Evolutionary conservation across 805 yeast genomes (phyloP), one percentile per base, ranked within the genome.

Genomic region (Schwanniomyces sp.): DNA sequence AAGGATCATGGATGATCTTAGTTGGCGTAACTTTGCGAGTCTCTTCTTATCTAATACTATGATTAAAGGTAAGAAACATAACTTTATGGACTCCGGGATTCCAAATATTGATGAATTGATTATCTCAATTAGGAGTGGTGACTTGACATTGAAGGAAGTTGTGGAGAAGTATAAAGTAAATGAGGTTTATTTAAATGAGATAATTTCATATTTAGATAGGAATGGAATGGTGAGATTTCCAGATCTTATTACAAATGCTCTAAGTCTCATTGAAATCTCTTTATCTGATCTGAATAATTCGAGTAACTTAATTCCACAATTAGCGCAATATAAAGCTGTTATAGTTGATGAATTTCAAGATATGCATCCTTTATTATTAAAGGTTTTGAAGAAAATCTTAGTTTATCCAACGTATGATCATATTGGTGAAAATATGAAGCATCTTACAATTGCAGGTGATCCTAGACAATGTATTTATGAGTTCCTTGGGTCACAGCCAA

Each of bases 321-420:
- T 72, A 36, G 51, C 53, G 5, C 51, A 54, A 11, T 65, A 62
- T 46, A 63, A 60, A 43, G 71, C 61, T 1, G 71, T 84, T 0
- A 62, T 87, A 1, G 82, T 86, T 10, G 92, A 87, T 64, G 92
- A 87, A 59, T 84, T 82, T 56, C 92, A 87, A 59, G 92, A 87
- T 62, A 72, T 86, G 59, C 79, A 82, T 51, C 76, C 78, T 0
- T 71, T 70, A 8, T 64, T 85, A 17, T 55, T 79, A 24, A 70
- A 72, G 16, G 59, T 86, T 2, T 64, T 84, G 4, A 52, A 56
- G 38, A 57, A 62, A 4, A 58, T 70, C 1, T 64, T 80, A 2
- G 52, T 73, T 0, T 69, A 71, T 50, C 74, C 72, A 6, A 62
- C 67, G 3, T 27, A 39, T 5, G 60, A 49, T 3, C 34, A 25